Base-by-base conservation (phyloP, 2,329 filamentous ascomycete species). In the Sclerotinia trifoliorum region DNA sequence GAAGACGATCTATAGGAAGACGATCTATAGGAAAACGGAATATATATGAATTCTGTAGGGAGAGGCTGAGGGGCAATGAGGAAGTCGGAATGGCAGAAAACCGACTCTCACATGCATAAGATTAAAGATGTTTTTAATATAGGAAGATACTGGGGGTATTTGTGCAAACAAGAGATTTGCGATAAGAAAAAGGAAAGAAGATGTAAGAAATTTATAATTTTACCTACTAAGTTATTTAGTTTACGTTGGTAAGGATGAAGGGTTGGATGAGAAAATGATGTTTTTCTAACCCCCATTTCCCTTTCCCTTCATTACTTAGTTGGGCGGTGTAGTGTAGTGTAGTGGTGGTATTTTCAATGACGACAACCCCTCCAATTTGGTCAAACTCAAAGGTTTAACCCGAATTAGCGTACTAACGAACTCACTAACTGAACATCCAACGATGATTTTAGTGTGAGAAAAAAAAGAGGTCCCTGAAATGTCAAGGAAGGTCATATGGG, bases 161-260 rank as follows among this genome's bases (percentile, higher is more conserved):
- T 44, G 35, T 54, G 17, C 51, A 56, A 56, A 15, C 21, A 11
- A n/a, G 35, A 32, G 35, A 56, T 15, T 54, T 42, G 48, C 35
- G 51, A 65, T 65, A 57, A 44, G 63, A 57, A 48, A 17, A 26
- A 65, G 49, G 63, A 65, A 65, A 15, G 63, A 65, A 19, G 24
- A 10, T 15, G 7, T 26, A 26, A 11, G 46, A 51, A 35, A 51
- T 29, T 32, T 15, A n/a, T 32, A 35, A 54, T n/a, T 44, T 54
- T 24, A 32, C 29, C 60, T 49, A 29, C 44, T n/a, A 35, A 32
- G 5, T 56, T 24, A 2, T 35, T 35, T 35, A 6, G 35, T 39
- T 11, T 39, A 39, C 15, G 19, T 2, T 60, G 24, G 56, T 32
- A 60, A 46, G 56, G 61, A 24, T 39, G 49, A 42, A 32, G 44